These are phyloP conservation scores for Exobasidium rhododendri DNA, from an alignment of 1,284 basidiomycete genomes.

Conservation along the genomic window DNA sequence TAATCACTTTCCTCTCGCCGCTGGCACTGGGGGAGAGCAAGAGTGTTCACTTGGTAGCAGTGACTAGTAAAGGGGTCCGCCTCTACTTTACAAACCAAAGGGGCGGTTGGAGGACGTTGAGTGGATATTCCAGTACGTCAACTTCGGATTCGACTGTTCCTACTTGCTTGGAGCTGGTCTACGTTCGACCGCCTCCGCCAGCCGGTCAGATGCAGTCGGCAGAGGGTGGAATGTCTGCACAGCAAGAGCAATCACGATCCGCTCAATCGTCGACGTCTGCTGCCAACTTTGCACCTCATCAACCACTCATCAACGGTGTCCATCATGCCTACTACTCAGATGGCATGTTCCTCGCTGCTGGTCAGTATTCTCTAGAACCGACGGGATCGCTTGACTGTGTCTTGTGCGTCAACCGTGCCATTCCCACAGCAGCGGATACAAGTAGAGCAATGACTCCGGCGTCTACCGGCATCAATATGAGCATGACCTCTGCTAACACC, in stretches of 20 bases:
- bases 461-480: background rate
- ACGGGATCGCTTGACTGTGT: conserved; percentile 11
- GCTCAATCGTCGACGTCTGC: background rate
- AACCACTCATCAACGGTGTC: conserved; percentile 10
- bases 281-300: conserved; percentile 12
- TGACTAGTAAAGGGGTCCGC: conserved; percentile 49
- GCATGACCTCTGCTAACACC: background rate
- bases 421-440: background rate
- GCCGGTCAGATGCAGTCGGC: conserved; percentile 14
- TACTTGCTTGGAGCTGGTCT: conserved; percentile 18
- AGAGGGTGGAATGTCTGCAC: conserved; percentile 11
- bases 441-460: background rate
- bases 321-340: conserved; percentile 16
- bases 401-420: conserved; percentile 3
- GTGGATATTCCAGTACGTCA: conserved; percentile 1
- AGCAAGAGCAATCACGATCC: background rate
- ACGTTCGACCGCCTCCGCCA: conserved; percentile 20
- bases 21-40: conserved; percentile 28
- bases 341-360: conserved; percentile 21
- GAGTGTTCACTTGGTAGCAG: conserved; percentile 38
- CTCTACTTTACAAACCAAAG: conserved; percentile 39
- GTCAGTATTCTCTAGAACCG: conserved; percentile 14
- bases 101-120: conserved; percentile 11
- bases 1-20: conserved; percentile 44
- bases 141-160: background rate